phyloP scores from a whole-genome alignment of 2,329 filamentous ascomycete genomes.

The Ascochyta viciae-villosae region DNA sequence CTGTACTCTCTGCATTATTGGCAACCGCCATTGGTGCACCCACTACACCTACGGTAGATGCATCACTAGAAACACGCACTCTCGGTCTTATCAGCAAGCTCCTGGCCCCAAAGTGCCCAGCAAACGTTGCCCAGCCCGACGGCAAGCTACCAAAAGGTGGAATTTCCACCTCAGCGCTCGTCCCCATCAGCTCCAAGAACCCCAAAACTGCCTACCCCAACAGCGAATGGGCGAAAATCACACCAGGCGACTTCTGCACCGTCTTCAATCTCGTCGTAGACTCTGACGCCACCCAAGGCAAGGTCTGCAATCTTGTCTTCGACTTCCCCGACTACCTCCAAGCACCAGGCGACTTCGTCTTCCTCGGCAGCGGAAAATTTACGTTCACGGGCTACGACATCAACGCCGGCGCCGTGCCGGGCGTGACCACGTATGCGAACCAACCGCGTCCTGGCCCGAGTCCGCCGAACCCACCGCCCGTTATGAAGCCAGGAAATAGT shows the following conservation, averaged over 20 bases:
- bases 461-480: slow-evolving; percentile 28
- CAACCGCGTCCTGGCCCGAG: slow-evolving; percentile 27
- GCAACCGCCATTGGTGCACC: slow-evolving; percentile 48
- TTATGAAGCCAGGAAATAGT: slow-evolving; percentile 31
- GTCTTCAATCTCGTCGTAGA: slow-evolving; percentile 40
- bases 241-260: slow-evolving; percentile 39
- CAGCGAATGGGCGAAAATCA: slow-evolving; percentile 28
- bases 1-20: slow-evolving; percentile 45
- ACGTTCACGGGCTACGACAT: slow-evolving; percentile 34
- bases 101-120: slow-evolving; percentile 18
- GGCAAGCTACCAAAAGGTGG: slow-evolving; percentile 31
- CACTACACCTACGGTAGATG: slow-evolving; percentile 23
- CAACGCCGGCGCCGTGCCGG: slow-evolving; percentile 25
- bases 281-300: slow-evolving; percentile 27
- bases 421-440: slow-evolving; percentile 32
- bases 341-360: slow-evolving; percentile 25
- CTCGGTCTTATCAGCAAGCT: slow-evolving; percentile 16
- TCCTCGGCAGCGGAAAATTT: slow-evolving; percentile 30
- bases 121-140: slow-evolving; percentile 29
- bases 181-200: slow-evolving; percentile 29
- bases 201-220: slow-evolving; percentile 29
- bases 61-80: slow-evolving; percentile 31
- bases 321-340: slow-evolving; percentile 28
- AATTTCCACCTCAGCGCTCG: slow-evolving; percentile 28
- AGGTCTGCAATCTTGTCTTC: slow-evolving; percentile 42